Conservation (phyloP, 2,329 filamentous ascomycete species). For the Apiospora pterosperma region DNA sequence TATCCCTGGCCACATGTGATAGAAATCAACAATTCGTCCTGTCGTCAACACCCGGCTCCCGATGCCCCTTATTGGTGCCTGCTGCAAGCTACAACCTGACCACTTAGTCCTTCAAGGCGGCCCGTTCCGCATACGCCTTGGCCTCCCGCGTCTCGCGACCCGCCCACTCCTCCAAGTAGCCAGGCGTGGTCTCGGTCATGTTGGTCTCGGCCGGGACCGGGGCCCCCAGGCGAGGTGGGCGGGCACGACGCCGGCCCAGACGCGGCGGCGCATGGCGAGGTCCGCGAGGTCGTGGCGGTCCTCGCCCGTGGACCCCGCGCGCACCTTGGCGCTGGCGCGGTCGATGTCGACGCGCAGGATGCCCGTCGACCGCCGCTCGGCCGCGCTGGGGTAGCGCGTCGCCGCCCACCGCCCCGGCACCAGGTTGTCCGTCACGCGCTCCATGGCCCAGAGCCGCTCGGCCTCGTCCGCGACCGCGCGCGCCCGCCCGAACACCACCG, state of each 20-base stretch:
- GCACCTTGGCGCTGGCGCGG: neutral
- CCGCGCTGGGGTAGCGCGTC: neutral
- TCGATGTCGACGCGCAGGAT: neutral
- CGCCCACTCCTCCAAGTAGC: neutral
- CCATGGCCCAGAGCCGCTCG: neutral
- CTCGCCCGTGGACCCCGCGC: neutral
- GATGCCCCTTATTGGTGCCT: too few species aligned
- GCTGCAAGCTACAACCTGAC: too few species aligned
- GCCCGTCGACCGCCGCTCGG: neutral
- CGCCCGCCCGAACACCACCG: neutral
- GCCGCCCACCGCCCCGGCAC: neutral
- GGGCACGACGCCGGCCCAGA: neutral
- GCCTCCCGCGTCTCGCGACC: neutral
- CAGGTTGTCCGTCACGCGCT: neutral
- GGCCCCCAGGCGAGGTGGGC: neutral
- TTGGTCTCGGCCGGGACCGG: neutral
- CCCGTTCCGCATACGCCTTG: neutral
- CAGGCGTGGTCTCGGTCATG: neutral
- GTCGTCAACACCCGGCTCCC: too few species aligned
- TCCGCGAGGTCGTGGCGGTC: neutral
- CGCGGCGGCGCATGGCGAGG: neutral
- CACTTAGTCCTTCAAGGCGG: neutral
- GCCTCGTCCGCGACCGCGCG: neutral
- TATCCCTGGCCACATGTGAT: too few species aligned
- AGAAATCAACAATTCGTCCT: too few species aligned